Conservation (phyloP, 208 protist species). For the Wallacemonas sp. region DNA sequence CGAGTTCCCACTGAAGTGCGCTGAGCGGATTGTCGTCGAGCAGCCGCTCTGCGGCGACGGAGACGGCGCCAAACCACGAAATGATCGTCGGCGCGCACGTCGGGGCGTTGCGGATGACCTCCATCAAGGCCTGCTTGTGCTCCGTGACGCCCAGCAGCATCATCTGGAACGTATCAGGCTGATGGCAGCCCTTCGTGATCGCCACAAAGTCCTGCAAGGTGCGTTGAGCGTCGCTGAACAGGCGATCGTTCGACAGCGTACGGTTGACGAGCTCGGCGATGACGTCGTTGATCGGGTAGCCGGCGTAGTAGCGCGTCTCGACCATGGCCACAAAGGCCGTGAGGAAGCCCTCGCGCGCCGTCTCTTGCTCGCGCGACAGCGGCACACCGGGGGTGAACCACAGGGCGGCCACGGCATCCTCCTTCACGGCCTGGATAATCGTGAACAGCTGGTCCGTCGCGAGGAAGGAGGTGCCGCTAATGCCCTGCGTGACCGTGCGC, state of each 20-base stretch:
- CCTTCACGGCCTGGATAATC: conserved; percentile 59
- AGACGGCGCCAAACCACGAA: conserved; percentile 47
- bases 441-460: conserved; percentile 58
- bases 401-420: conserved; percentile 52
- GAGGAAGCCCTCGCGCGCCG: conserved; percentile 52
- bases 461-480: conserved; percentile 56
- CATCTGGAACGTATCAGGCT: conserved; percentile 58
- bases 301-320: conserved; percentile 78
- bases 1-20: conserved; percentile 48
- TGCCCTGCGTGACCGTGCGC: conserved; percentile 54
- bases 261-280: conserved; percentile 42
- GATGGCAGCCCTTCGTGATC: conserved; percentile 68
- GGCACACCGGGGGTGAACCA: conserved; percentile 7
- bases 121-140: conserved; percentile 29
- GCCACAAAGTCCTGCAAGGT: conserved; percentile 59
- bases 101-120: conserved; percentile 34
- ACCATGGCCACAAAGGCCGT: conserved; percentile 64
- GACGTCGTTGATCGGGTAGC: conserved; percentile 53
- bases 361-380: conserved; percentile 26
- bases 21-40: conserved; percentile 52
- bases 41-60: conserved; percentile 37
- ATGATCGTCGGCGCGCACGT: conserved; percentile 39
- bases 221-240: conserved; percentile 33
- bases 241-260: conserved; percentile 33
- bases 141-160: conserved; percentile 50